phyloP scores from a whole-genome alignment of 208 protist species.

The Leishmania tarentolae region DNA sequence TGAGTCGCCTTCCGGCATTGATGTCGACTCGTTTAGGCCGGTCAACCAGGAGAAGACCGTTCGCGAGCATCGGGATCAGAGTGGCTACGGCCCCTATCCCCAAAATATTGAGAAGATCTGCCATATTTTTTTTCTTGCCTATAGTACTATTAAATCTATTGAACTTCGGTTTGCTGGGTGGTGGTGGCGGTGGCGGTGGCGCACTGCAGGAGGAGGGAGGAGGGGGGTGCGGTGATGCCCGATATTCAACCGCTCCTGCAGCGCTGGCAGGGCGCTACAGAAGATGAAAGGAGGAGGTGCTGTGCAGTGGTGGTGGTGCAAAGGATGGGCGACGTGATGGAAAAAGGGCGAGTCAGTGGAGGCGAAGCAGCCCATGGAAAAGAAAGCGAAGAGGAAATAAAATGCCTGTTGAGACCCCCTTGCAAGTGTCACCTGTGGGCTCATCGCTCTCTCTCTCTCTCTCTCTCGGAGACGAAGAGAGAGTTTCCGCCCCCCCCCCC shows the following conservation, averaged over 20 bases:
- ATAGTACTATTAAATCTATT: background rate
- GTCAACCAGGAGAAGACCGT: slow-evolving; percentile 57
- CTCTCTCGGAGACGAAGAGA: too few species aligned
- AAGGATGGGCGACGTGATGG: background rate
- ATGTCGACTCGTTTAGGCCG: slow-evolving; percentile 71
- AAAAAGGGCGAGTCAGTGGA: background rate
- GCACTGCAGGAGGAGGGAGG: background rate
- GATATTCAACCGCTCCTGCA: background rate
- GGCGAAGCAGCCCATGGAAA: background rate
- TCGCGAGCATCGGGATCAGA: slow-evolving; percentile 41
- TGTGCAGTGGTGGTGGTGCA: background rate
- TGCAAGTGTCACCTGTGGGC: background rate
- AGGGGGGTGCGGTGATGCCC: background rate
- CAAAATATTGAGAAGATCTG: slow-evolving; percentile 39
- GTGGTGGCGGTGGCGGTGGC: too few species aligned
- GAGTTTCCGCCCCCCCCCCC: too few species aligned
- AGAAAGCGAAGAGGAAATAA: background rate
- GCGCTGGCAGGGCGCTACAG: background rate
- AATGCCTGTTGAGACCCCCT: background rate
- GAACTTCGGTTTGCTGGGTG: background rate
- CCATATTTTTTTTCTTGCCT: background rate
- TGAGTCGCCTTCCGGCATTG: slow-evolving; percentile 41
- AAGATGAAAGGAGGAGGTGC: background rate
- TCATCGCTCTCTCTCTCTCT: background rate
- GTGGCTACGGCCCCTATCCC: slow-evolving; percentile 24